Evolutionary conservation across 129 eudicot species (phyloP).

Genomic region (Chrysanthemum lavandulifolium): DNA sequence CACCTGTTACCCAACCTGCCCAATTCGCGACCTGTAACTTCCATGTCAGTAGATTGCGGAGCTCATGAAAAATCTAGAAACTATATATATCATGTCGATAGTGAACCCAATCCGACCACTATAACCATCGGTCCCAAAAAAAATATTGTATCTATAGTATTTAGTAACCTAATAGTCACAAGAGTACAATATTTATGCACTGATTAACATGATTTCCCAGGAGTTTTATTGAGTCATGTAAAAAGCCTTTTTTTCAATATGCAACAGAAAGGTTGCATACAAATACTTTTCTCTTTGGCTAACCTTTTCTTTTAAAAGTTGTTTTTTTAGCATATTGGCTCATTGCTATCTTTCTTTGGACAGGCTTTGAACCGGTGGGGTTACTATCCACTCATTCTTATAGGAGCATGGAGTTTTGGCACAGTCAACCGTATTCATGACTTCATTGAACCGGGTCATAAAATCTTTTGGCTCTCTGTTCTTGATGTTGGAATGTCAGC

Average conservation of each 20-base stretch:
- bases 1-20: neutral
- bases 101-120: neutral
- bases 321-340: conserved; percentile 4
- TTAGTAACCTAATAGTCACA: neutral
- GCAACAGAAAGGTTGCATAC: conserved; percentile 1
- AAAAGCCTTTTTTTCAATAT: conserved; percentile 1
- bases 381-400: conserved; percentile 90
- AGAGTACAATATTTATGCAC: neutral
- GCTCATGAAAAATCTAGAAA: conserved; percentile 5
- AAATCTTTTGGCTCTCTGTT: conserved; percentile 92
- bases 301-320: neutral
- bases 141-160: too few relatives aligned
- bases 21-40: neutral
- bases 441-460: conserved; percentile 81
- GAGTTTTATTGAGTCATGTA: neutral
- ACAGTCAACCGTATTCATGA: conserved; percentile 94
- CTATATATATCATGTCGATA: neutral
- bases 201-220: neutral
- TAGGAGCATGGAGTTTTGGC: conserved; percentile 98
- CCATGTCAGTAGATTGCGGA: conserved; percentile 10
- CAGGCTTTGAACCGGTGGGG: conserved; percentile 95
- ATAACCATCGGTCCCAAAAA: neutral
- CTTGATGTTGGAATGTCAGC: conserved; percentile 98
- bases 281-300: neutral
- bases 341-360: conserved; percentile 13